Base-by-base conservation (phyloP, 139 green algal genomes). In the Chlorokybus atmophyticus region DNA sequence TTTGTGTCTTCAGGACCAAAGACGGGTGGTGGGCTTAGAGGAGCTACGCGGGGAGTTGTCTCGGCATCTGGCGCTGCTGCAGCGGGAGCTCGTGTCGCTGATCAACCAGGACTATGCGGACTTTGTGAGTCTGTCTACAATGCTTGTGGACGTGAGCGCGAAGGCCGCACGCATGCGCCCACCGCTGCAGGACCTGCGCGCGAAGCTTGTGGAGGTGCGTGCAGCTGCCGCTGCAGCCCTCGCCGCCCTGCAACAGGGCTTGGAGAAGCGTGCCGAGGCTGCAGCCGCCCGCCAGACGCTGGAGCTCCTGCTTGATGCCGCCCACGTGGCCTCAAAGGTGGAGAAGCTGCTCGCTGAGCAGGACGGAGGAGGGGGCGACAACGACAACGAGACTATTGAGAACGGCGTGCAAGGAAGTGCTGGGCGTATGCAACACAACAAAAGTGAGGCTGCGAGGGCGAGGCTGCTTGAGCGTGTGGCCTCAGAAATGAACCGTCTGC, bases 91-190 rank as follows among this genome's bases (percentile, higher is more conserved):
- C 2, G 79, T 90, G 24, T 82, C 92, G 66, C 83, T 94, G 1
- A 86, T 97, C 74, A 97, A 96, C 51, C 76, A 84, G 31, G 86
- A 97, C 73, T 97, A 93, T 59, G 62, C 75, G 21, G 88, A 94
- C 49, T 97, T 94, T 64, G 83, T 95, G 14, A 76, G 71, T 53
- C 78, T 97, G 4, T 85, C 69, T 60, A 80, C 77, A 7, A 80
- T 85, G 44, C 74, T 97, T 32, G 71, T 78, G 10, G 81, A 87
- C 52, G 71, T 97, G 6, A 86, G 95, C 32, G 82, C 67, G 26
- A 77, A 82, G 1, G 83, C 93, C n/a, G 32, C 80, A 42, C 77
- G 80, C 57, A 93, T 96, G 79, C 69, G 81, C 30, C 60, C 68
- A 55, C 85, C 88, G 0, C 62, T 96, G 40, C 42, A 78, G 19